Percentiles rank a stretch among this genome's conserved stretches.
Conservation (phyloP, 2,329 filamentous ascomycete species). For the Claviceps capensis region DNA sequence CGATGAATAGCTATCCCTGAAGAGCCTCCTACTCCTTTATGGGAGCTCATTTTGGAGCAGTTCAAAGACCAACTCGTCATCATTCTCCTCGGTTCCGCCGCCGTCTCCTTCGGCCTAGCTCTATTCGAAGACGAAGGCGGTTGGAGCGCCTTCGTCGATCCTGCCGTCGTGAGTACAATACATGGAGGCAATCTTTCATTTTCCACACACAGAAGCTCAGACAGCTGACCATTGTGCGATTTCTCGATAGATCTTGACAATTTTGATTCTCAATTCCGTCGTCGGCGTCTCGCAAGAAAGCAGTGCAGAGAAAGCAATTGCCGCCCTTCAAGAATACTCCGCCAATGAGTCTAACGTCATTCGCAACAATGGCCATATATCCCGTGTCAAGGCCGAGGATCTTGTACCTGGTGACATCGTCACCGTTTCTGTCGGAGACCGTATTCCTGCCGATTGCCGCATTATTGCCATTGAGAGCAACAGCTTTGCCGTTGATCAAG, state of each 20-base stretch:
- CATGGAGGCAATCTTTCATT: not conserved
- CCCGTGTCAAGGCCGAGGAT: slow-evolving; percentile 87
- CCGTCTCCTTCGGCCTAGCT: slow-evolving; percentile 83
- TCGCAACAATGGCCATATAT: slow-evolving; percentile 62
- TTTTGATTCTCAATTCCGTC: slow-evolving; percentile 89
- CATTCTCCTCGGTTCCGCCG: slow-evolving; percentile 84
- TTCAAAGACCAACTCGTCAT: slow-evolving; percentile 98
- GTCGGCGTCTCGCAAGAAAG: slow-evolving; percentile 98
- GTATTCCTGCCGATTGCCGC: slow-evolving; percentile 89
- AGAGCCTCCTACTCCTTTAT: slow-evolving; percentile 88
- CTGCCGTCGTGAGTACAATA: slow-evolving; percentile 60
- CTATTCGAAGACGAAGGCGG: slow-evolving; percentile 87
- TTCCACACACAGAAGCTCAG: not conserved
- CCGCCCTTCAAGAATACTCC: slow-evolving; percentile 95
- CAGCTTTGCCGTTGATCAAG: slow-evolving; percentile 92
- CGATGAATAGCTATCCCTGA: slow-evolving; percentile 46
- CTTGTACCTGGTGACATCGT: slow-evolving; percentile 90
- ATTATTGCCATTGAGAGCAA: slow-evolving; percentile 87
- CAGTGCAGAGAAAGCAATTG: slow-evolving; percentile 96
- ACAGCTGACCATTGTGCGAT: not conserved
- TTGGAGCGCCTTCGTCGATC: slow-evolving; percentile 96
- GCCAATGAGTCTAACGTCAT: slow-evolving; percentile 94
- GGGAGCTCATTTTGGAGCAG: slow-evolving; percentile 94
- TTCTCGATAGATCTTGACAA: slow-evolving; percentile 67
- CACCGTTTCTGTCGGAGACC: slow-evolving; percentile 76